A percentile compares a stretch with the other conserved stretches of the same genome.
These are phyloP conservation scores for Nicotiana obtusifolia DNA, from an alignment of 257 asterid species.

Conservation along the genomic window DNA sequence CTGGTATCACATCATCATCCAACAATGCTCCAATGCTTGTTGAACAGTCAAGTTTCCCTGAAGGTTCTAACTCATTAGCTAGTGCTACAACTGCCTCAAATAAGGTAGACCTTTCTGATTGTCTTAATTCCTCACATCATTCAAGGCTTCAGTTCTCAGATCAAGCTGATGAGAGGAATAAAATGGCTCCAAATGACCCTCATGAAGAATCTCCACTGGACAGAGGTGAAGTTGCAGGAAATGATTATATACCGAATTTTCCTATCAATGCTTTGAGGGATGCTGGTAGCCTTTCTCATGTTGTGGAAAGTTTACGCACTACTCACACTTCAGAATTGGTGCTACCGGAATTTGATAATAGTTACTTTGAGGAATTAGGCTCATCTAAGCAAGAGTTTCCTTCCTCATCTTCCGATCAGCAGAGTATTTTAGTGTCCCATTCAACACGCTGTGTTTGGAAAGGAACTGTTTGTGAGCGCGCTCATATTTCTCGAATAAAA, in stretches of 20 bases:
- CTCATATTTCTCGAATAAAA: conserved; percentile 82
- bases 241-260: not conserved
- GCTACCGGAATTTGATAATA: not conserved
- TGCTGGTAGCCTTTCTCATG: conserved; percentile 17
- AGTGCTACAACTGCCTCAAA: conserved; percentile 7
- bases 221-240: not conserved
- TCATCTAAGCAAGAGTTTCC: conserved; percentile 66
- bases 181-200: conserved; percentile 1
- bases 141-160: conserved; percentile 7
- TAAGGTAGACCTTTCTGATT: not conserved
- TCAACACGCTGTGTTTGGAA: conserved; percentile 92
- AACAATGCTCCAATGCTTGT: not conserved
- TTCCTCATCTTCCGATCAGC: conserved; percentile 85
- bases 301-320: conserved; percentile 8
- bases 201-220: not conserved
- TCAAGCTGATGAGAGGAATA: conserved; percentile 2
- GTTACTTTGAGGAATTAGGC: conserved; percentile 33
- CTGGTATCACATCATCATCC: not conserved
- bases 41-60: conserved; percentile 20
- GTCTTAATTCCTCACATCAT: not conserved
- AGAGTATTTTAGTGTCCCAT: conserved; percentile 80
- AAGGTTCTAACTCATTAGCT: not conserved
- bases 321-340: not conserved
- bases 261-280: conserved; percentile 16
- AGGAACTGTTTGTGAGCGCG: conserved; percentile 89